Evolutionary conservation across 345 rosid species (phyloP).

Genomic region (Stellera chamaejasme): DNA sequence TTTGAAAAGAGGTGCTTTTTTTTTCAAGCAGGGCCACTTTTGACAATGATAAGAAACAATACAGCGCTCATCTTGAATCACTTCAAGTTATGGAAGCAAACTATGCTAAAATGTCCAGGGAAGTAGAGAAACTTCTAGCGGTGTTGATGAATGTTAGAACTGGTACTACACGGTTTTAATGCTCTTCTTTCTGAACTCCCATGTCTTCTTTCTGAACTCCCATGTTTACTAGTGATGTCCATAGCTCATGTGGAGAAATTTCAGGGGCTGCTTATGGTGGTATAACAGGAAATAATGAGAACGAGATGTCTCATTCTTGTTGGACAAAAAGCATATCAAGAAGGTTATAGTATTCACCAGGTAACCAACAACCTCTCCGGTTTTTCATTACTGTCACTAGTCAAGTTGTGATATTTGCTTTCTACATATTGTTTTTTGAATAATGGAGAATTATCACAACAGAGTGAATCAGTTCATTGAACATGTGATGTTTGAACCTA

Average conservation of each 20-base stretch:
- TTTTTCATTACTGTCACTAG: not conserved
- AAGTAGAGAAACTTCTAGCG: constrained; percentile 88
- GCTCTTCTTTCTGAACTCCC: not conserved
- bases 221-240: not conserved
- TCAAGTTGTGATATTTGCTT: not conserved
- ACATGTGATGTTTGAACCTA: not conserved
- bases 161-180: constrained; percentile 27
- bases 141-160: constrained; percentile 55
- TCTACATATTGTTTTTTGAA: not conserved
- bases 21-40: constrained; percentile 60
- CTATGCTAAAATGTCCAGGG: constrained; percentile 64
- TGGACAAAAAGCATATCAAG: constrained; percentile 45
- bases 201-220: too few species aligned
- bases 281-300: constrained; percentile 36
- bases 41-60: constrained; percentile 82
- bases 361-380: constrained; percentile 29
- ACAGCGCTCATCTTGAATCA: constrained; percentile 85
- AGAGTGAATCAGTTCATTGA: too few species aligned
- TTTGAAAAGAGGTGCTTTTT: not conserved
- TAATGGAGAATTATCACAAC: not conserved
- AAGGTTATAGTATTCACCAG: constrained; percentile 50
- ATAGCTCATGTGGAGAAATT: constrained; percentile 18
- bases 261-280: constrained; percentile 56
- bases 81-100: constrained; percentile 92
- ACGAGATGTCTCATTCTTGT: constrained; percentile 41